Conservation (phyloP, 164 flowering plant genomes). For the Stephania japonica region DNA sequence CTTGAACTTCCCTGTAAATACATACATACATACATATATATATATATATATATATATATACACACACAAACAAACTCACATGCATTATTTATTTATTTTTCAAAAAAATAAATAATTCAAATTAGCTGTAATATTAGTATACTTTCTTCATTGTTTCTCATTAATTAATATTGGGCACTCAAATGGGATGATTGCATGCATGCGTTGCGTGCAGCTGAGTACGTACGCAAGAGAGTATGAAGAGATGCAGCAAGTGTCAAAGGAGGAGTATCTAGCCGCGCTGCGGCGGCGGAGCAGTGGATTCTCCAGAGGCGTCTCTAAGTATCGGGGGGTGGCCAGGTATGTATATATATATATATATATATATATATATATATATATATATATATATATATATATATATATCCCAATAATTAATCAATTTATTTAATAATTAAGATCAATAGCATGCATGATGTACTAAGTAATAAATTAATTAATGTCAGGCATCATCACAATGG, state of each 20-base stretch:
- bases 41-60: no score
- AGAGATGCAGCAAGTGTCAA: conserved; percentile 56
- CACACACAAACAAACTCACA: neutral
- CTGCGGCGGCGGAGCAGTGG: conserved; percentile 77
- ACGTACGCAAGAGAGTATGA: conserved; percentile 54
- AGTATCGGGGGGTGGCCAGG: conserved; percentile 97
- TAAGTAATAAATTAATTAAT: neutral
- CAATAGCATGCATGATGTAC: no score
- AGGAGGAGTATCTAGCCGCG: conserved; percentile 75
- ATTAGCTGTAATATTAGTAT: no score
- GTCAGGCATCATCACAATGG: conserved; percentile 53
- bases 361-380: no score
- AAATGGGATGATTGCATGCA: conserved; percentile 12
- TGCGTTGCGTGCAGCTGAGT: conserved; percentile 34
- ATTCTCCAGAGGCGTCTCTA: conserved; percentile 91
- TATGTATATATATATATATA: no score
- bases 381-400: no score
- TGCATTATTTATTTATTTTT: no score
- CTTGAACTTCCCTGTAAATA: conserved; percentile 77
- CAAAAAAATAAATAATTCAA: no score
- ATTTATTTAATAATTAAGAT: no score
- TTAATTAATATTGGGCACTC: neutral
- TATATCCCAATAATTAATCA: neutral
- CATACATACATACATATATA: neutral
- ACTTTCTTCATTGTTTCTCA: neutral